Base-by-base conservation (phyloP, 768 basidiomycete genomes). In the Royoungia palumana region DNA sequence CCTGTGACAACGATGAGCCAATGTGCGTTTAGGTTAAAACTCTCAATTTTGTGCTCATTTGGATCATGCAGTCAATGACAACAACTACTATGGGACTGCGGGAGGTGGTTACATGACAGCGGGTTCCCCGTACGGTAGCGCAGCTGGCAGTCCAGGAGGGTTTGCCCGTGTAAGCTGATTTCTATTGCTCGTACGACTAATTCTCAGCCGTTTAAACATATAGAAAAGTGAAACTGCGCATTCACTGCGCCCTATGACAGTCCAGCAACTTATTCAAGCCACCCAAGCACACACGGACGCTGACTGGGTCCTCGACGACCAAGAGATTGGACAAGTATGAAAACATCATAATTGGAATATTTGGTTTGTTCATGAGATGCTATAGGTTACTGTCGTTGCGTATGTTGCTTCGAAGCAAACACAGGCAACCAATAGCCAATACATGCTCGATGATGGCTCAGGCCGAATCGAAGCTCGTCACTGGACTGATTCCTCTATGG, bases 241-340 rank as follows among this genome's bases (percentile, higher is more conserved):
- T 36, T 76, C 83, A 3, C 66, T 86, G 20, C 76, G 92, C 30
- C 90, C 92, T 4, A 78, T 91, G 43, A 91, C 87, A 4, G 77
- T 88, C 57, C 76, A 80, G 44, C 93, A 95, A 62, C 75, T 96
- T 38, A 63, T 74, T 30, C 77, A 79, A 56, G 87, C 94, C 2
- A 75, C 71, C n/a, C 93, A 94, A 72, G 76, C 84, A 6, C 90
- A 95, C 62, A 75, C 86, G 1, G 94, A 97, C 56, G 86, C 89
- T 2, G 91, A 94, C 49, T 96, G 92, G 83, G 75, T 75, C 50
- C 74, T 98, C 28, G 93, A 93, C 49, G 87, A 83, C 24, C 69
- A 76, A 5, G 88, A 94, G 53, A 74, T 94, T 49, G 87, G 87
- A 41, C 89, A 91, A 67, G 94, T 90, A 55, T 52, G 72, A 56